phyloP scores from a whole-genome alignment of 306 rosid genomes.

The Carpinus fangiana region DNA sequence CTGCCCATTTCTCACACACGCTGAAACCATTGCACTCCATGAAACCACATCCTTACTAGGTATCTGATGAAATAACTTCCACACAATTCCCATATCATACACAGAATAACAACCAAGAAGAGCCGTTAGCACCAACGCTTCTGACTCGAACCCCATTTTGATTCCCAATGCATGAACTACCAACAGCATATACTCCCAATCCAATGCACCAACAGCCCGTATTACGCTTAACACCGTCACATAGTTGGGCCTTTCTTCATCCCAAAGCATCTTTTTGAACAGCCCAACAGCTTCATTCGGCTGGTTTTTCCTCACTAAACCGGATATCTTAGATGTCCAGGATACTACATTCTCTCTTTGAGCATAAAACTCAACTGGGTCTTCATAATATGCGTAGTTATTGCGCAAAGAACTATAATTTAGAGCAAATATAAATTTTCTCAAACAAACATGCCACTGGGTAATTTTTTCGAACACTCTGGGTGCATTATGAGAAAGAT shows the following conservation, averaged over 20 bases:
- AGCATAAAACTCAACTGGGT: constrained; percentile 15
- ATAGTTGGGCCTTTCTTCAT: constrained; percentile 20
- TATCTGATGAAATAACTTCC: constrained; percentile 26
- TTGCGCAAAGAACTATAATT: neutral
- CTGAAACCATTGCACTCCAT: constrained; percentile 26
- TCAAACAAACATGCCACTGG: neutral
- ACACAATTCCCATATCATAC: constrained; percentile 18
- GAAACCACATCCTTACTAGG: constrained; percentile 24
- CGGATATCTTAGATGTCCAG: constrained; percentile 20
- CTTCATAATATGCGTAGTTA: constrained; percentile 8
- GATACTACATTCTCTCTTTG: constrained; percentile 8
- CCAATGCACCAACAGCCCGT: constrained; percentile 17
- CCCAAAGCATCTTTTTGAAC: constrained; percentile 19
- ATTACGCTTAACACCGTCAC: constrained; percentile 19
- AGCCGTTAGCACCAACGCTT: constrained; percentile 20
- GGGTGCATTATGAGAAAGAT: constrained; percentile 11
- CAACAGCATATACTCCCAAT: constrained; percentile 13
- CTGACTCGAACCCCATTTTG: constrained; percentile 24
- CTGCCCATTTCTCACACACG: constrained; percentile 23
- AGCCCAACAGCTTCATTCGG: constrained; percentile 17
- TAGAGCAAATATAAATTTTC: neutral
- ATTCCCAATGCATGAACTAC: constrained; percentile 17
- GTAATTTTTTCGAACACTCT: constrained; percentile 6
- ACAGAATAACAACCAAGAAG: constrained; percentile 20
- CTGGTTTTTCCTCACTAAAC: constrained; percentile 21